Percentiles rank a stretch among this genome's conserved stretches.
Conservation (phyloP, 371 early-diverging fungal species). For the Cokeromyces recurvatus region DNA sequence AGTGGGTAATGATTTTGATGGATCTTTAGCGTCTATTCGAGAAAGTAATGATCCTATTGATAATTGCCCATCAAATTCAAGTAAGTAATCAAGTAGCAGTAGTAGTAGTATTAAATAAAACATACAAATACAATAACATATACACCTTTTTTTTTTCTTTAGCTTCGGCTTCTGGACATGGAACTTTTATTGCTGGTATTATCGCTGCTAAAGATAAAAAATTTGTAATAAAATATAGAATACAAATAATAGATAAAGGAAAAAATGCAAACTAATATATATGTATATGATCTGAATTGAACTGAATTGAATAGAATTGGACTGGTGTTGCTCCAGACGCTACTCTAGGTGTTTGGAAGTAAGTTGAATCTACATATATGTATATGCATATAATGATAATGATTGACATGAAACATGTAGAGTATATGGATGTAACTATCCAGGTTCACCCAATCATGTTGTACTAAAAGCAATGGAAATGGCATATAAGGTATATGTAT, state of each 20-base stretch:
- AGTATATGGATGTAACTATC: constrained; percentile 26
- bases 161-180: constrained; percentile 28
- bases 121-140: too few relatives aligned
- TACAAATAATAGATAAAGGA: too few relatives aligned
- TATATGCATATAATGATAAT: background rate
- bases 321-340: constrained; percentile 60
- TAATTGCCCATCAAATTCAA: constrained; percentile 23
- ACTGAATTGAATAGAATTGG: too few relatives aligned
- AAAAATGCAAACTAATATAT: too few relatives aligned
- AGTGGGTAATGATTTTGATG: constrained; percentile 48
- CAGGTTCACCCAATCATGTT: constrained; percentile 45
- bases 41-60: constrained; percentile 31
- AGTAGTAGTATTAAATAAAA: too few relatives aligned
- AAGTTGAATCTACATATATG: constrained; percentile 1
- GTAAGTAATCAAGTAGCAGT: too few relatives aligned
- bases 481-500: constrained; percentile 46
- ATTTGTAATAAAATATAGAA: too few relatives aligned
- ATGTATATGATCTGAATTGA: too few relatives aligned
- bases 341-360: constrained; percentile 40
- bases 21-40: constrained; percentile 11
- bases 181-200: constrained; percentile 57
- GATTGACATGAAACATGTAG: background rate
- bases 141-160: too few relatives aligned
- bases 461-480: constrained; percentile 62
- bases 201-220: constrained; percentile 44